These are phyloP conservation scores for Salix udensis DNA, from an alignment of 345 rosid species.

Conservation along the genomic window DNA sequence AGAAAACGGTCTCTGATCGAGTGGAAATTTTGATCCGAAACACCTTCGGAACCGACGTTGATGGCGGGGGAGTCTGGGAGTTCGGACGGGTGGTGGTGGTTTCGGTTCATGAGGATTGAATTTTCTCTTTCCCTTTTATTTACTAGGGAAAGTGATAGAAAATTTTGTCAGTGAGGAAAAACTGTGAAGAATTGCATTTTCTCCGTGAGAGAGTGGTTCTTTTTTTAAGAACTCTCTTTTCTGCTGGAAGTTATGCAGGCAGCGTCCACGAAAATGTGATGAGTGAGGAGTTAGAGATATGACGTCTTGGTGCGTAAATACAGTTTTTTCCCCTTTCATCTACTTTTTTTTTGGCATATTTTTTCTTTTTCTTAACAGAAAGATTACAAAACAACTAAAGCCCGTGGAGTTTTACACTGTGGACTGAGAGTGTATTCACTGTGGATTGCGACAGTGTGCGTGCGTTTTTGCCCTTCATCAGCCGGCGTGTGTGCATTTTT, in stretches of 20 bases:
- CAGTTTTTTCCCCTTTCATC: too few relatives aligned
- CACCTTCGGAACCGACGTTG: constrained; percentile 3
- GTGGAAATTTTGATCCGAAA: constrained; percentile 28
- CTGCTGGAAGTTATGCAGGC: background rate
- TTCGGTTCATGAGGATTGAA: constrained; percentile 42
- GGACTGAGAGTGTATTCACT: too few relatives aligned
- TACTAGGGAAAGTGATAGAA: background rate
- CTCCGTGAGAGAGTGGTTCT: background rate
- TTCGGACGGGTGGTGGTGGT: constrained; percentile 26
- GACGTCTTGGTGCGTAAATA: too few relatives aligned
- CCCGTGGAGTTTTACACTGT: too few relatives aligned
- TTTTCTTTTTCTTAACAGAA: too few relatives aligned
- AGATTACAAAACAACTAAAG: too few relatives aligned
- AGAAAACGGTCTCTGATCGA: constrained; percentile 67
- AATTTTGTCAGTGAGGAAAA: background rate
- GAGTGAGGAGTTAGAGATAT: too few relatives aligned
- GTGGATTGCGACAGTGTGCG: too few relatives aligned
- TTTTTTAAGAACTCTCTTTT: background rate
- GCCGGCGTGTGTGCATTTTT: too few relatives aligned
- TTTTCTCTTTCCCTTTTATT: background rate
- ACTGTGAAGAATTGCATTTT: background rate
- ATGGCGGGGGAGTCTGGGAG: constrained; percentile 6
- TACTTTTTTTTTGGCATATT: too few relatives aligned
- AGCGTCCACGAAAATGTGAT: background rate
- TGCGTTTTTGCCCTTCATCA: too few relatives aligned